These are phyloP conservation scores for Exserohilum turcica DNA, from an alignment of 2,329 filamentous ascomycete species.

Conservation along the genomic window DNA sequence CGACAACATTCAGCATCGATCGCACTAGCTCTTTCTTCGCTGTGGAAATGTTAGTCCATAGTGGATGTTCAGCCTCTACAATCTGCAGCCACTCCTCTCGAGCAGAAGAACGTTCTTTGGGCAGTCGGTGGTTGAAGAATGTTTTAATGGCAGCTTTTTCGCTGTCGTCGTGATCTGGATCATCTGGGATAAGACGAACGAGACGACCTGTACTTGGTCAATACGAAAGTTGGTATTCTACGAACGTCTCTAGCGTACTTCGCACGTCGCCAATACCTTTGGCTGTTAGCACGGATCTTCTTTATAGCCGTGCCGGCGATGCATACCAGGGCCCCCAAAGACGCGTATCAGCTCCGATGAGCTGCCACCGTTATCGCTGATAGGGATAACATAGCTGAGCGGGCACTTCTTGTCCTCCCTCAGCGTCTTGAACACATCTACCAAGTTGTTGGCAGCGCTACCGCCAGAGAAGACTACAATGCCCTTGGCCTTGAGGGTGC, in stretches of 20 bases:
- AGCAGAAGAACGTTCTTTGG: slow-evolving; percentile 65
- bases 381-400: slow-evolving; percentile 87
- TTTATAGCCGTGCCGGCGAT: slow-evolving; percentile 5
- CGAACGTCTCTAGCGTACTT: slow-evolving; percentile 58
- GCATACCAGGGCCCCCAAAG: slow-evolving; percentile 83
- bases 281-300: slow-evolving; percentile 1
- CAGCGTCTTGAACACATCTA: slow-evolving; percentile 79
- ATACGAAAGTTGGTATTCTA: not conserved
- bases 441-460: slow-evolving; percentile 90
- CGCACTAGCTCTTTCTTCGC: slow-evolving; percentile 59
- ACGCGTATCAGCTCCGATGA: slow-evolving; percentile 93
- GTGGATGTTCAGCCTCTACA: slow-evolving; percentile 76
- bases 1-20: slow-evolving; percentile 57
- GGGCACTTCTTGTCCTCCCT: slow-evolving; percentile 67
- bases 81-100: slow-evolving; percentile 85
- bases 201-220: slow-evolving; percentile 68
- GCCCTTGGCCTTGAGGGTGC: slow-evolving; percentile 50
- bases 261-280: slow-evolving; percentile 73
- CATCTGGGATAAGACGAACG: slow-evolving; percentile 83
- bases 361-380: slow-evolving; percentile 93
- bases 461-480: slow-evolving; percentile 91
- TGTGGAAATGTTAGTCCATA: slow-evolving; percentile 67
- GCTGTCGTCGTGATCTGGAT: slow-evolving; percentile 54
- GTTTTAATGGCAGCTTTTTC: slow-evolving; percentile 73
- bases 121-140: slow-evolving; percentile 86